Percentiles rank a stretch among this genome's conserved stretches.
These are phyloP conservation scores for Plectosphaerella sp. DNA, from an alignment of 2,329 filamentous ascomycete genomes.

Conservation along the genomic window DNA sequence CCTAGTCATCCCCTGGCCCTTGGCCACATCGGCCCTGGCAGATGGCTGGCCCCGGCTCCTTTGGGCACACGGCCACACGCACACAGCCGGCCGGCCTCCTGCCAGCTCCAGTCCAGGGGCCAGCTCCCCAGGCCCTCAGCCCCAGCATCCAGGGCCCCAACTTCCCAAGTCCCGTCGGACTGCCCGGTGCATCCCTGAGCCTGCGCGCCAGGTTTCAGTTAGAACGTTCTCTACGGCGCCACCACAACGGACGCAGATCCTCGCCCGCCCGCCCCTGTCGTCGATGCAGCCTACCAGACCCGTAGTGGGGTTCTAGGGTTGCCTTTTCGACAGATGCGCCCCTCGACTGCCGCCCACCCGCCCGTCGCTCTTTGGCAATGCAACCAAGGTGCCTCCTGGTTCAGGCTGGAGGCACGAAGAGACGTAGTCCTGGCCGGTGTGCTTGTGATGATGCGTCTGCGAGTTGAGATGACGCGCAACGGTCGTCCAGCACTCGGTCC, in stretches of 20 bases:
- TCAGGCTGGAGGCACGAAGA: too few species aligned
- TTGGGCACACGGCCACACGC: not conserved
- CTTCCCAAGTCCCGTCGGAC: not conserved
- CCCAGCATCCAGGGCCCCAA: not conserved
- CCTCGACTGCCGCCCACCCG: too few species aligned
- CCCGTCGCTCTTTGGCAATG: too few species aligned
- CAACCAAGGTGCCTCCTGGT: too few species aligned
- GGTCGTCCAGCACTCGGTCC: too few species aligned
- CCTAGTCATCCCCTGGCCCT: too few species aligned
- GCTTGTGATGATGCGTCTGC: too few species aligned
- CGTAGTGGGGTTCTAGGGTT: too few species aligned
- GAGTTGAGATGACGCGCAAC: too few species aligned
- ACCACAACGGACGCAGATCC: constrained; percentile 6
- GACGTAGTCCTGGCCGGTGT: too few species aligned
- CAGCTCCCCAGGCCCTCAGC: not conserved
- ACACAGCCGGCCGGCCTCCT: constrained; percentile 1
- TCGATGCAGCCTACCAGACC: not conserved
- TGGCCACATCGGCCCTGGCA: too few species aligned
- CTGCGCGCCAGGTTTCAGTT: constrained; percentile 11
- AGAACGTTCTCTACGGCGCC: constrained; percentile 9
- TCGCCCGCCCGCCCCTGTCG: constrained; percentile 5
- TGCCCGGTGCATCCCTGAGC: constrained; percentile 2
- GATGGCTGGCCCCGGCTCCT: not conserved
- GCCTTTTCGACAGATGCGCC: too few species aligned
- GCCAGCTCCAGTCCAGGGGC: not conserved